Base-by-base conservation (phyloP, 2,329 filamentous ascomycete genomes). In the Penicillium corylophilum region DNA sequence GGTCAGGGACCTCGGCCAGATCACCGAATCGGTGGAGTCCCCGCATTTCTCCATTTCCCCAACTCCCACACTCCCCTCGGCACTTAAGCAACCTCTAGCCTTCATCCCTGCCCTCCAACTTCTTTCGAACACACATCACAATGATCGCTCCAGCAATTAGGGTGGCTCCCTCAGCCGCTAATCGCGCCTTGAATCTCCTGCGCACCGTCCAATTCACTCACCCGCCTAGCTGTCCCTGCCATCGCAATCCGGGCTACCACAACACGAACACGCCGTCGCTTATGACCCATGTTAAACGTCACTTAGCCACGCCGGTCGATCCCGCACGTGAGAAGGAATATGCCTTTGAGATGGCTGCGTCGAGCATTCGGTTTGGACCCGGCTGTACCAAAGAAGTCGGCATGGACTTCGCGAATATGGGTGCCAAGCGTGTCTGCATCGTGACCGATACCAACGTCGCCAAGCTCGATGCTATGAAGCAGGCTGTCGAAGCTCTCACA, bases 341-440 rank as follows among this genome's bases (percentile, higher is more conserved):
- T 75, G 94, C 94, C 13, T 99, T 99, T 69, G 94, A 99, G 72
- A 95, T 99, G 93, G 94, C 94, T 0, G 91, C 94, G 1, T 95
- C 90, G 1, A 90, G 88, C 24, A 96, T 99, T 66, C 85, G 94
- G 12, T 99, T 97, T 64, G 94, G 94, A 0, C 90, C 90, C 0
- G 94, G 94, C 5, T 89, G 88, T 50, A 99, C 94, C 22, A 90
- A 90, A 72, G 94, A 99, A 73, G 91, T 99, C 18, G 94, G 94
- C 59, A 97, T 97, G 94, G 94, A 99, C 73, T 86, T 97, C 62
- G 87, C 85, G 74, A 97, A 99, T 69, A 81, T 99, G 79, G 88
- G 89, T 13, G 86, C 88, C 6, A 88, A 90, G 77, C 86, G 85
- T 40, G 93, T 99, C 51, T 89, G 90, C 69, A 89, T 99, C 5